Evolutionary conservation across 2,329 filamentous ascomycete species (phyloP), one percentile per base, ranked within the genome.

Genomic region (Helminthosporium solani): DNA sequence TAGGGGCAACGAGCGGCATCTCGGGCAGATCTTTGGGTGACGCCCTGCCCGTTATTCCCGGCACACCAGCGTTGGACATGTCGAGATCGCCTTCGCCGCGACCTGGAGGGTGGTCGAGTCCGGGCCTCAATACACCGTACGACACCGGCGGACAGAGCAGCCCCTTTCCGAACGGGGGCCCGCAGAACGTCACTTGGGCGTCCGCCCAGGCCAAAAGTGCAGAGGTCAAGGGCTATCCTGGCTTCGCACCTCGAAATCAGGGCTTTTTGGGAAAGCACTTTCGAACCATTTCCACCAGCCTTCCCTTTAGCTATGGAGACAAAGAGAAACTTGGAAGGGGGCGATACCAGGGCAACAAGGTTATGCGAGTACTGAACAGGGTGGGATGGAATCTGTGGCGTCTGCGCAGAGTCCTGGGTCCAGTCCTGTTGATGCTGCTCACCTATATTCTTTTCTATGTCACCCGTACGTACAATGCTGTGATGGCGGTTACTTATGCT

Each of bases 261-360:
- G 88, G 90, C 46, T 95, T 95, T 78, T 92, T 96, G 70, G 85
- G 83, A 47, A 83, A 88, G 54, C 88, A 95, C 69, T 88, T 89
- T 73, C 85, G 88, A 56, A 85, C 81, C 54, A 79, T 96, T 60
- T 94, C 88, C 3, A 86, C 83, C 58, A 89, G 84, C 53, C 73
- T 96, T 48, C 90, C 91, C 68, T 79, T 82, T 54, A 68, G 61
- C 47, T 86, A 86, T 65, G 79, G 79, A 23, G 88, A 91, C 58
- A 95, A 92, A 70, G 88, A 95, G 62, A 94, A 91, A 73, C 67
- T 81, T 19, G 81, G 78, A 18, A 78, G 82, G 50, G 82, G 83
- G 20, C 78, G 74, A 50, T 60, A 61, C 46, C 66, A 69, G 42
- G 61, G 66, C 19, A 67, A 61, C 58, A 55, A 60, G 54, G 23